These are phyloP conservation scores for Neurospora sublineolata DNA, from an alignment of 495 filamentous ascomycete genomes.

Conservation along the genomic window DNA sequence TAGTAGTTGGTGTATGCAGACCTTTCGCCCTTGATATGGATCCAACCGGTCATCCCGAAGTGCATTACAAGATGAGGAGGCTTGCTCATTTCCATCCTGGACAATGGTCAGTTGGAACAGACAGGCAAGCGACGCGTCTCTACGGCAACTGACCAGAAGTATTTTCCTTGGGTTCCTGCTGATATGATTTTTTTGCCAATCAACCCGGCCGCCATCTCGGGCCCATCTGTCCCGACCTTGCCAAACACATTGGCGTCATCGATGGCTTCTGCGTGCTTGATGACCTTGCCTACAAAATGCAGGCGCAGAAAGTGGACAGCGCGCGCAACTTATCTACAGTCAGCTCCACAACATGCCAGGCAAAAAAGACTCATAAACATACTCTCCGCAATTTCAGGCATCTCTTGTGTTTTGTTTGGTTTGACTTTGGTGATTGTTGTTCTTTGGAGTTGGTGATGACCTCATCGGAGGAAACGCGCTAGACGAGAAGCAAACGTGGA, in stretches of 20 bases:
- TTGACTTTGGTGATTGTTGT: background rate
- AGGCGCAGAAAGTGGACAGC: slow-evolving; percentile 73
- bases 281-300: slow-evolving; percentile 71
- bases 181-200: slow-evolving; percentile 64
- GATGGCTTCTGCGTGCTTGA: slow-evolving; percentile 54
- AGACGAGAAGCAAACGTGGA: background rate
- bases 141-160: slow-evolving; percentile 58
- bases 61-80: slow-evolving; percentile 87
- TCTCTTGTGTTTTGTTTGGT: slow-evolving; percentile 18
- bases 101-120: background rate
- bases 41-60: slow-evolving; percentile 77
- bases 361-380: slow-evolving; percentile 1
- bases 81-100: slow-evolving; percentile 35
- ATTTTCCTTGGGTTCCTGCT: slow-evolving; percentile 83
- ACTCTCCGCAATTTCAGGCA: slow-evolving; percentile 78
- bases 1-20: slow-evolving; percentile 61
- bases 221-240: slow-evolving; percentile 68
- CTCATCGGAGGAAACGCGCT: background rate
- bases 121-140: background rate
- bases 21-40: slow-evolving; percentile 67
- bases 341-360: background rate
- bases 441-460: background rate
- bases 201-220: slow-evolving; percentile 59
- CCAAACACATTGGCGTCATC: slow-evolving; percentile 78
- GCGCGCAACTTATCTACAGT: slow-evolving; percentile 53